Base-by-base conservation (phyloP, 1,284 basidiomycete genomes). In the Polyporus tsugae region DNA sequence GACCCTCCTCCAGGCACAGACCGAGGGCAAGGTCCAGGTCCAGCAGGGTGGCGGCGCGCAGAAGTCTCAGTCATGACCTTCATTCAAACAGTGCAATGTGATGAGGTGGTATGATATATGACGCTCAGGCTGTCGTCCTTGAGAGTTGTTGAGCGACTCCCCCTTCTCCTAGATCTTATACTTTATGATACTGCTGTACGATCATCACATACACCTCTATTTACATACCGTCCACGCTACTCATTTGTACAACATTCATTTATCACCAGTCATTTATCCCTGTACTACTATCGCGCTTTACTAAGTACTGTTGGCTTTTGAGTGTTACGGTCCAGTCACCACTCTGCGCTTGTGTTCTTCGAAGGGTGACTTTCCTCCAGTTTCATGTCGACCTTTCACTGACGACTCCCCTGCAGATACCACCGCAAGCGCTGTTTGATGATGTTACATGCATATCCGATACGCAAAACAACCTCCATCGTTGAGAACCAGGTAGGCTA, bases 1-100 rank as follows among this genome's bases (percentile, higher is more conserved):
- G 0, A 86, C 82, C 38, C 77, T 83, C 77, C 78, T 88, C 53
- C 72, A 75, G 66, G 67, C 72, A 13, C 74, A 75, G 63, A 67
- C 64, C 4, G 74, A 75, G 4, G 74, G 75, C n/a, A 73, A 74
- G 62, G 19, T 74, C 22, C 70, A 75, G 39, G 67, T 72, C 53
- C 49, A 55, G 19, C 66, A 60, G 25, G 66, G 67, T n/a, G 38
- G 58, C 17, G 65, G 67, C 2, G 65, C 61, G 38, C 62, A 64
- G 36, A 66, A 70, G 59, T 15, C 62, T 6, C 61, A 58, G 49
- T 63, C 65, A 41, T 65, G 29, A 65, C 22, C 42, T n/a, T 39
- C 6, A 1, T 33, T 33, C 29, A 33, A 55, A 33, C 25, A 33
- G 52, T 55, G 52, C 6, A 55, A 35, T 33, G 22, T 9, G 29